Conservation (phyloP, 164 flowering plant species). For the Tetrastigma voinierianum region DNA sequence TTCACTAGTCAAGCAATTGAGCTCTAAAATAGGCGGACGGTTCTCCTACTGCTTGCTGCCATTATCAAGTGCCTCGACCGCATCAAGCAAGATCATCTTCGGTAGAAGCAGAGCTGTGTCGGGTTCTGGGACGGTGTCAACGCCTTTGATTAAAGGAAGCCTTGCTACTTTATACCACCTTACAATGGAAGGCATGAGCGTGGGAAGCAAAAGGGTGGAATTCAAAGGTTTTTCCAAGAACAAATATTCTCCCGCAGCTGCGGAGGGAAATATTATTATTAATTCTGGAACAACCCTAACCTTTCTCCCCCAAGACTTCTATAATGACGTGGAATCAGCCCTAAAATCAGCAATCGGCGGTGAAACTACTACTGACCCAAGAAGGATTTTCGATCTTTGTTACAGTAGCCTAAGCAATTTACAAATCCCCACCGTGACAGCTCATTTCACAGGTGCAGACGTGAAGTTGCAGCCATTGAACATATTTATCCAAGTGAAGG, state of each 20-base stretch:
- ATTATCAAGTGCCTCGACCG: too few species aligned
- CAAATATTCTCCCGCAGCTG: neutral
- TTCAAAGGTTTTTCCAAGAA: neutral
- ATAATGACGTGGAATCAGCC: constrained; percentile 4
- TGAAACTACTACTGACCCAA: neutral
- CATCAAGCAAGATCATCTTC: constrained; percentile 32
- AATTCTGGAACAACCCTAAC: constrained; percentile 50
- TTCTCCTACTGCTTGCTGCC: constrained; percentile 34
- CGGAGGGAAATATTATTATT: constrained; percentile 36
- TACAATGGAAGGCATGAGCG: constrained; percentile 35
- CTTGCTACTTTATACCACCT: constrained; percentile 37
- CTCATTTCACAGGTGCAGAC: constrained; percentile 25
- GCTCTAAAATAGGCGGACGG: neutral
- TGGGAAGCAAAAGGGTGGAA: constrained; percentile 16
- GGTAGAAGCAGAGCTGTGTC: constrained; percentile 30
- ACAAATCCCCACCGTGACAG: constrained; percentile 8
- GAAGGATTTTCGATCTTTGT: constrained; percentile 9
- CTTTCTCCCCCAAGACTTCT: constrained; percentile 9
- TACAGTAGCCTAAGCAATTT: neutral
- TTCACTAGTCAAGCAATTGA: constrained; percentile 22
- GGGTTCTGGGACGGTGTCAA: constrained; percentile 21
- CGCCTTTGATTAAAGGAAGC: constrained; percentile 18
- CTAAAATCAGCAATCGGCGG: neutral
- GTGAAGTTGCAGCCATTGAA: constrained; percentile 19
- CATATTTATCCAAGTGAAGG: constrained; percentile 7